Conservation (phyloP, 208 protist species). For the Crithidia acanthocephali region DNA sequence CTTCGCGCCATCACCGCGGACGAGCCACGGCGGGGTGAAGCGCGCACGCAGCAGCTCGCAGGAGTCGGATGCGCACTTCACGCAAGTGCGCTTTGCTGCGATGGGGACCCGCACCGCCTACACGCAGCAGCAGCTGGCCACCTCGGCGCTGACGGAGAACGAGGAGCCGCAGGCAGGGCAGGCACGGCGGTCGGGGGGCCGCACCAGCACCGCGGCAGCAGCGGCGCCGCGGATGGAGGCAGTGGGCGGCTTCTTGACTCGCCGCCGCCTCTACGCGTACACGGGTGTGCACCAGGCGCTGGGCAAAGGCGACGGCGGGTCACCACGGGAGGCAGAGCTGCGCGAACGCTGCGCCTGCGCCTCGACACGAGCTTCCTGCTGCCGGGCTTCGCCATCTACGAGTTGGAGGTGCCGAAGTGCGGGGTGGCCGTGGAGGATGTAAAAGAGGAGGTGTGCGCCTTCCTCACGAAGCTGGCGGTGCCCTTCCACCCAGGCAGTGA, state of each 20-base stretch:
- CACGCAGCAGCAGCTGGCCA: constrained; percentile 13
- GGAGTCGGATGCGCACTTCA: constrained; percentile 30
- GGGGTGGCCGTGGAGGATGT: constrained; percentile 53
- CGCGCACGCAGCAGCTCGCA: neutral
- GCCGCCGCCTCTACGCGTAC: constrained; percentile 41
- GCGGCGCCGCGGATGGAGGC: constrained; percentile 8
- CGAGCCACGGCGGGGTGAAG: neutral
- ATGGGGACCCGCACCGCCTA: constrained; percentile 17
- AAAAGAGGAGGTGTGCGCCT: constrained; percentile 38
- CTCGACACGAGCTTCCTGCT: constrained; percentile 35
- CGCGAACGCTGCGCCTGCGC: constrained; percentile 26
- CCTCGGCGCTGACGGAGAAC: neutral
- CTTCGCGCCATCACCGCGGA: neutral
- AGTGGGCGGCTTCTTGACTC: constrained; percentile 31
- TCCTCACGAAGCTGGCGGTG: constrained; percentile 43
- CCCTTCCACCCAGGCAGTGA: constrained; percentile 52
- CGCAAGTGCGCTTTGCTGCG: constrained; percentile 28
- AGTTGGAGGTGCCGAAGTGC: constrained; percentile 72
- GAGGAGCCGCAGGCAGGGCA: neutral
- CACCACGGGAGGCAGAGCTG: constrained; percentile 15
- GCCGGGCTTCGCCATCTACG: constrained; percentile 45
- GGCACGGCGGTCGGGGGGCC: neutral
- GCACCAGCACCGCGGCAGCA: neutral
- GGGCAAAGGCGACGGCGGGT: neutral
- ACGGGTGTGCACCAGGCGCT: constrained; percentile 12